Percentiles rank a stretch among this genome's conserved stretches.
These are phyloP conservation scores for Populus ilicifolia DNA, from an alignment of 345 rosid genomes.

Conservation along the genomic window DNA sequence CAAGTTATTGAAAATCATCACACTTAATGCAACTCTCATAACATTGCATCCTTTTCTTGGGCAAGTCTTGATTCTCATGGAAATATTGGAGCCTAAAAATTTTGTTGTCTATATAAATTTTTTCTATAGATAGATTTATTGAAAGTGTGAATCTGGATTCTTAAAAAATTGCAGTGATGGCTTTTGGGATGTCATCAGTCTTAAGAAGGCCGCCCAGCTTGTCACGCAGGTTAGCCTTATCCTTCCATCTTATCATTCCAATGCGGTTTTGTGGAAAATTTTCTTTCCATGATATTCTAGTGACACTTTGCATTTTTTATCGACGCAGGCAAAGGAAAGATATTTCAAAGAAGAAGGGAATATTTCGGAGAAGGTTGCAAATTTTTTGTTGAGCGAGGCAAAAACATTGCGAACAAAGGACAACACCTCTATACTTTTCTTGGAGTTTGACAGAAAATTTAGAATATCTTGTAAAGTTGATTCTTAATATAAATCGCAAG, in stretches of 20 bases:
- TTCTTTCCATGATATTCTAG: background rate
- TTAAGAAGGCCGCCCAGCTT: constrained; percentile 72
- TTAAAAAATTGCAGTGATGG: constrained; percentile 63
- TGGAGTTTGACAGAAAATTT: constrained; percentile 56
- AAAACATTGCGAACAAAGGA: constrained; percentile 85
- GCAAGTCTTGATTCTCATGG: no score
- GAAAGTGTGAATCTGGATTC: background rate
- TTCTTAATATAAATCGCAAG: constrained; percentile 23
- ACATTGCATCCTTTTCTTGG: background rate
- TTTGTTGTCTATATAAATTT: background rate
- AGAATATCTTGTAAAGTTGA: constrained; percentile 43
- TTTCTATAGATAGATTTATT: background rate
- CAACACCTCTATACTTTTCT: constrained; percentile 79
- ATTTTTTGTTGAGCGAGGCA: constrained; percentile 70
- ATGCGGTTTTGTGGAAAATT: no score
- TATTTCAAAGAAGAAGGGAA: constrained; percentile 40
- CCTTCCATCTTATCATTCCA: no score
- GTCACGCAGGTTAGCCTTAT: constrained; percentile 51
- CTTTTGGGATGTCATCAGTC: constrained; percentile 83
- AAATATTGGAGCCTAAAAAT: background rate
- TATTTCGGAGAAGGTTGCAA: constrained; percentile 69
- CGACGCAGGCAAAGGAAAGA: constrained; percentile 53
- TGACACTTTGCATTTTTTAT: background rate
- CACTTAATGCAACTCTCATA: background rate
- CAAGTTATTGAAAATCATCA: background rate